These are phyloP conservation scores for Aphanocladium album DNA, from an alignment of 2,329 filamentous ascomycete genomes.

Conservation along the genomic window DNA sequence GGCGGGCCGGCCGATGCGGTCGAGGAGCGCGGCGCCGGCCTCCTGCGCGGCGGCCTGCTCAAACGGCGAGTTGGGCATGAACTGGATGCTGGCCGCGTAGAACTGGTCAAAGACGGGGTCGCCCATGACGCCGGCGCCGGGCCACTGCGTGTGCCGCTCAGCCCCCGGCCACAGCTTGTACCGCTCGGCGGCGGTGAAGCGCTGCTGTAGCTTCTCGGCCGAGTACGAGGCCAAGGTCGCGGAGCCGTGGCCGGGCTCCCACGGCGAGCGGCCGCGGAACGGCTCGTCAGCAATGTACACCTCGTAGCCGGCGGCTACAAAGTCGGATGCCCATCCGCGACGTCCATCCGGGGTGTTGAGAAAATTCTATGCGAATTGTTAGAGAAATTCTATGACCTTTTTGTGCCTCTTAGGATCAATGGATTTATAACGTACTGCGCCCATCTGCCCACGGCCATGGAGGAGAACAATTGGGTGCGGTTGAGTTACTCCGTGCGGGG, in stretches of 20 bases:
- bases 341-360: conserved; percentile 42
- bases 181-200: conserved; percentile 32
- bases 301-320: conserved; percentile 40
- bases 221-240: conserved; percentile 22
- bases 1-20: conserved; percentile 36
- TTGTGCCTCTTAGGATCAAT: too few species aligned
- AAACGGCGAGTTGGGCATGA: conserved; percentile 26
- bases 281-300: conserved; percentile 44
- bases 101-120: conserved; percentile 37
- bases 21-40: conserved; percentile 38
- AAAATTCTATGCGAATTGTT: conserved; percentile 32
- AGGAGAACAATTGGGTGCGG: conserved; percentile 36
- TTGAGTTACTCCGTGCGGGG: conserved; percentile 22
- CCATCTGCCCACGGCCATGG: conserved; percentile 38
- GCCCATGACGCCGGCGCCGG: conserved; percentile 33
- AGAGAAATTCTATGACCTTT: background rate
- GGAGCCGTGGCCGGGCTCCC: conserved; percentile 28
- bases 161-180: conserved; percentile 36
- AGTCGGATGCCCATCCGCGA: conserved; percentile 44
- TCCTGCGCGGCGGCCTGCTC: conserved; percentile 33
- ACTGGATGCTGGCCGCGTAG: conserved; percentile 36
- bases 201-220: conserved; percentile 30
- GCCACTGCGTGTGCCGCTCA: conserved; percentile 38
- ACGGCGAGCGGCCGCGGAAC: conserved; percentile 40
- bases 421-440: conserved; percentile 28